Evolutionary conservation across 805 yeast genomes (phyloP).

Genomic region (Hanseniaspora valbyensis): DNA sequence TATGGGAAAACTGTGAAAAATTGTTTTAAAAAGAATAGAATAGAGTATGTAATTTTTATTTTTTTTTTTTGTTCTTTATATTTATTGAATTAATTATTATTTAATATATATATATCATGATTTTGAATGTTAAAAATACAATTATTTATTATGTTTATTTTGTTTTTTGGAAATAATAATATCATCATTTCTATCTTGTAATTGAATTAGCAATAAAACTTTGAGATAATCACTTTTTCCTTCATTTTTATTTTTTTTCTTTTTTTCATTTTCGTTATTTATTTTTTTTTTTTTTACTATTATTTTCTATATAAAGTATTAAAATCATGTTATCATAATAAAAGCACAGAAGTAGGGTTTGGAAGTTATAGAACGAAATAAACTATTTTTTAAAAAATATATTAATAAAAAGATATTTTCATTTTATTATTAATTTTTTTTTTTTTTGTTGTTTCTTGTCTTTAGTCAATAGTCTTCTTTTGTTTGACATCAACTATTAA

Average conservation of each 20-base stretch:
- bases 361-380: neutral
- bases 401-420: neutral
- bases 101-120: no score
- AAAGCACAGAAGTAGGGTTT: neutral
- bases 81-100: no score
- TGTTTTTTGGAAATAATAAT: no score
- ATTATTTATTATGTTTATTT: no score
- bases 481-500: no score
- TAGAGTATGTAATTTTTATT: no score
- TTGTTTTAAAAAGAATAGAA: constrained; percentile 30
- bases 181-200: no score
- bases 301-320: neutral
- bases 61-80: no score
- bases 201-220: no score
- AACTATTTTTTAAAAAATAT: neutral
- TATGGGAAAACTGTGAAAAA: constrained; percentile 41
- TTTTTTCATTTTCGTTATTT: neutral
- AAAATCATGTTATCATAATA: neutral
- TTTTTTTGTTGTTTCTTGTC: neutral
- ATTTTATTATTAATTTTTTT: neutral
- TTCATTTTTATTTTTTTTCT: neutral
- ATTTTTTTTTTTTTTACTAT: neutral
- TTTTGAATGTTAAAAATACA: no score
- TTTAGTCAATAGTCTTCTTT: no score
- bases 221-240: neutral